Base-by-base conservation (phyloP, 148 eudicot species). In the Rhododendron mucronatum region DNA sequence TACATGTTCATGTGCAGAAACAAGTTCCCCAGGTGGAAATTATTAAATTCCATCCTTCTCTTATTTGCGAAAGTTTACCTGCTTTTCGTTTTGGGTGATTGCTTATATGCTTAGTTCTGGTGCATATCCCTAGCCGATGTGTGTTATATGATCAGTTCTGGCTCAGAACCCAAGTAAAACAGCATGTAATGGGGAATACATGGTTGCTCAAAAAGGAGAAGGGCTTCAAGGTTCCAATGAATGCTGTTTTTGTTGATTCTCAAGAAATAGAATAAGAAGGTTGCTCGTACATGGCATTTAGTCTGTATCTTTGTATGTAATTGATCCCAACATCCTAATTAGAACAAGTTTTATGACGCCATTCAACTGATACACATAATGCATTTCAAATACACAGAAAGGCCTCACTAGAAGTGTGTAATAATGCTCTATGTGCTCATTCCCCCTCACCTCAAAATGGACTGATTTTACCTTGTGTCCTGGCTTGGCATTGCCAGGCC, bases 181-280 rank as follows among this genome's bases (percentile, higher is more conserved):
- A 41, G 51, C 81, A 21, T 3, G 12, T 78, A 78, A 75, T 75
- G 45, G 79, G 41, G 39, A 75, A 75, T 75, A 75, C 39, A 75
- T 75, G 39, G 79, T 75, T 75, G 44, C 79, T 75, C 79, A 75
- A 14, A 75, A 78, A 26, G 39, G 28, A 78, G 21, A 78, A 78
- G 30, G 51, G 81, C 51, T 78, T 39, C 26, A 10, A 23, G 80
- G 23, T 41, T 44, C 16, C 55, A 44, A 78, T 78, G 30, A 10
- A 41, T 23, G 81, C 81, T 78, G 55, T 21, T n/a, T 20, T 41
- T 78, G 81, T n/a, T 71, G 41, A 4, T 30, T 78, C 33, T 45
- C 35, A 3, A 21, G 20, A 47, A 23, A 47, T 44, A 23, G 81
- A 44, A n/a, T 13, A 78, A 47, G 28, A 78, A 44, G 57, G 81